These are phyloP conservation scores for Macrolepiota dolichaula DNA, from an alignment of 768 basidiomycete species.

Conservation along the genomic window DNA sequence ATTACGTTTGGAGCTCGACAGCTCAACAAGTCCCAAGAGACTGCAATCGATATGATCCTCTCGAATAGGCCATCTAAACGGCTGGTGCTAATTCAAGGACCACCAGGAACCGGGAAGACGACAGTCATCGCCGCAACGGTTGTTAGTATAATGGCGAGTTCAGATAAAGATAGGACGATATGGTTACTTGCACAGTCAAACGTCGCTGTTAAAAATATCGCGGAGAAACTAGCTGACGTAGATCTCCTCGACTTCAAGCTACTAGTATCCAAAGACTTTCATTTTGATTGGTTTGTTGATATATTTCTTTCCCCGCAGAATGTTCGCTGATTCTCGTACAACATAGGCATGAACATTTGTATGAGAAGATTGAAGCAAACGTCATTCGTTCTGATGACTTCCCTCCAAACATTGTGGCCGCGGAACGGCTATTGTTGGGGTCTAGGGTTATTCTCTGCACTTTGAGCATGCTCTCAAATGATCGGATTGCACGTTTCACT, in stretches of 20 bases:
- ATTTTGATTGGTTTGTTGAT: conserved; percentile 52
- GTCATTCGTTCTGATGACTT: conserved; percentile 44
- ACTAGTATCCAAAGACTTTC: conserved; percentile 63
- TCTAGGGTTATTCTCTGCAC: conserved; percentile 64
- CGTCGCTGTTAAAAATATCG: conserved; percentile 79
- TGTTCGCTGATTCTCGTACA: not conserved
- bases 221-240: conserved; percentile 57
- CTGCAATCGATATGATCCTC: conserved; percentile 31
- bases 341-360: conserved; percentile 74
- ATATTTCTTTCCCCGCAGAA: not conserved
- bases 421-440: conserved; percentile 26
- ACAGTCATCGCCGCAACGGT: conserved; percentile 55
- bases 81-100: conserved; percentile 41
- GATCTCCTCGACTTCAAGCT: conserved; percentile 51
- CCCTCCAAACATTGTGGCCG: conserved; percentile 16
- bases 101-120: conserved; percentile 65
- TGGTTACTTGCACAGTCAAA: conserved; percentile 77
- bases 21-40: conserved; percentile 33
- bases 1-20: conserved; percentile 13
- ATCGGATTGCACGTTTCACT: conserved; percentile 20
- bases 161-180: conserved; percentile 29
- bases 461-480: conserved; percentile 56
- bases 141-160: conserved; percentile 27
- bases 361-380: conserved; percentile 42
- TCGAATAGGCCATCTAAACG: conserved; percentile 25